Evolutionary conservation across 2,329 filamentous ascomycete genomes (phyloP).

Genomic region (Hymenoscyphus albidus): DNA sequence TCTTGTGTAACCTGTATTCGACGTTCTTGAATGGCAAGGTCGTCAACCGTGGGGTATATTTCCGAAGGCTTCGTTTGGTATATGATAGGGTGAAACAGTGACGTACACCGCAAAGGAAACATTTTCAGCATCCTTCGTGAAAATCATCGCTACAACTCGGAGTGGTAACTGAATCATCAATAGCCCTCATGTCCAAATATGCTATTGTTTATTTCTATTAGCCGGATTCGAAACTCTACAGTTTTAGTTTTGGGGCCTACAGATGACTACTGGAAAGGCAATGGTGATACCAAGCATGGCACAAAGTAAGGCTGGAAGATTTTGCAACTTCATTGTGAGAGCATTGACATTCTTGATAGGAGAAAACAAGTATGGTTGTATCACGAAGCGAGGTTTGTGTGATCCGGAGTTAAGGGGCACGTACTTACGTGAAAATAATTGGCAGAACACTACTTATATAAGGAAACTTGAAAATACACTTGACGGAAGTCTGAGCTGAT

Average conservation of each 20-base stretch:
- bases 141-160: neutral
- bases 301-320: neutral
- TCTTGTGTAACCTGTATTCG: neutral
- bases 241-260: neutral
- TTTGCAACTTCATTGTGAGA: neutral
- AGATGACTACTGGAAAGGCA: neutral
- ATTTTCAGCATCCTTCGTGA: constrained; percentile 2
- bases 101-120: neutral
- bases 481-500: neutral
- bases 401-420: neutral
- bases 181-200: neutral
- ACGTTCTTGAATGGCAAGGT: neutral
- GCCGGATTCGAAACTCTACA: no score
- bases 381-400: neutral
- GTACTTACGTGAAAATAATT: neutral
- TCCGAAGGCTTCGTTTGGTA: neutral
- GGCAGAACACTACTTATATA: neutral
- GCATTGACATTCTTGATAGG: neutral
- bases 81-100: neutral
- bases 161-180: neutral
- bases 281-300: neutral
- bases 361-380: neutral
- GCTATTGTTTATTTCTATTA: neutral
- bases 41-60: neutral
- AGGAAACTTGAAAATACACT: neutral